These are phyloP conservation scores for Exophiala spinifera DNA, from an alignment of 2,329 filamentous ascomycete genomes.

Conservation along the genomic window DNA sequence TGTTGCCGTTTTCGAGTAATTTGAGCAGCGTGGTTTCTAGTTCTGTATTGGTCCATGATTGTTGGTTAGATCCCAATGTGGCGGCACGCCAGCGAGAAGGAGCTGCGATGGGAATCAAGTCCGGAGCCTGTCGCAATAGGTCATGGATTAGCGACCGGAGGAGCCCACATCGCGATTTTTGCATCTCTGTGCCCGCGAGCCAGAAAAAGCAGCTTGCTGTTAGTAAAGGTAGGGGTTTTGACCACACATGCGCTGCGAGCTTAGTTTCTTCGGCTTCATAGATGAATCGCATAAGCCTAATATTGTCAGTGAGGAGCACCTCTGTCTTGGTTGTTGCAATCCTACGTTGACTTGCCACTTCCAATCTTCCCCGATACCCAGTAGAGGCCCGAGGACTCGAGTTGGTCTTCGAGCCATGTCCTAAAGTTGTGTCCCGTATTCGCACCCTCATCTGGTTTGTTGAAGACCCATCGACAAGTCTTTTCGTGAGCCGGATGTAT, in stretches of 20 bases:
- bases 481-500: background rate
- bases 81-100: background rate
- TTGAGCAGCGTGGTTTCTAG: constrained; percentile 30
- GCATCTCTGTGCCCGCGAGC: constrained; percentile 16
- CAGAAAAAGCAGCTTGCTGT: constrained; percentile 7
- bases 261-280: background rate
- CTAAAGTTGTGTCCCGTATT: no score
- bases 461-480: background rate
- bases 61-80: constrained; percentile 16
- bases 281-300: background rate
- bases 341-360: background rate
- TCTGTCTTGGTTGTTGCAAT: no score
- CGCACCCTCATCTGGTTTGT: background rate
- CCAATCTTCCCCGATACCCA: background rate
- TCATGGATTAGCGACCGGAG: constrained; percentile 40
- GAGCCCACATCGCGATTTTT: constrained; percentile 39
- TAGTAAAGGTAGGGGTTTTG: background rate
- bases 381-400: background rate
- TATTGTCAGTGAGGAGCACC: no score
- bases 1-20: constrained; percentile 27
- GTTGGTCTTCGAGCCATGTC: no score
- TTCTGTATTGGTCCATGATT: constrained; percentile 33
- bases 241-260: background rate
- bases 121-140: constrained; percentile 30
- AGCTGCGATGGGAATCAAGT: background rate